Conservation (phyloP, 2,329 filamentous ascomycete species). For the Alternaria incomplexa region DNA sequence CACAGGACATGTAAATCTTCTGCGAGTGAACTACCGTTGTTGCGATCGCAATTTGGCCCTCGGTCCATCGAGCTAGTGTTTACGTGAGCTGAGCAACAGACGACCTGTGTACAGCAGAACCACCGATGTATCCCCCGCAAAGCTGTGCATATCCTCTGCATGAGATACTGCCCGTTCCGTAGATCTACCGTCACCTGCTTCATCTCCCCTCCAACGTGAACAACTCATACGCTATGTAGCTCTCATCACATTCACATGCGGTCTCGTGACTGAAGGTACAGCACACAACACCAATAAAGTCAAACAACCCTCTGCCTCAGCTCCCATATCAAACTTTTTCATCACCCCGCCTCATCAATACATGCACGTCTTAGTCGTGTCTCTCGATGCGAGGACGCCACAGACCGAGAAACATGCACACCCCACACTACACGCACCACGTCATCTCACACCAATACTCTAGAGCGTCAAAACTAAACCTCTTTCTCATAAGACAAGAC, state of each 20-base stretch:
- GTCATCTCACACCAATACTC: slow-evolving; percentile 1
- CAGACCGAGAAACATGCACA: background rate
- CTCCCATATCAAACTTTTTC: background rate
- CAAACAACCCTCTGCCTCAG: background rate
- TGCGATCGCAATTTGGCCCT: background rate
- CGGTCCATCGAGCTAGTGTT: background rate
- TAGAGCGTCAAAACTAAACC: background rate
- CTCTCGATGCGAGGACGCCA: background rate
- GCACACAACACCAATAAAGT: background rate
- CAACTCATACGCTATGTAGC: background rate
- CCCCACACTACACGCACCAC: background rate
- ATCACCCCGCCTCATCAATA: background rate
- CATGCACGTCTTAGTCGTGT: background rate
- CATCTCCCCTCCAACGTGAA: background rate
- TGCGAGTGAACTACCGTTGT: background rate
- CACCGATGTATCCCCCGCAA: background rate
- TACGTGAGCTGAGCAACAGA: background rate
- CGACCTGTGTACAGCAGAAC: background rate
- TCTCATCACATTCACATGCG: background rate
- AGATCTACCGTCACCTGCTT: background rate
- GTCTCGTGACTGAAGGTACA: background rate
- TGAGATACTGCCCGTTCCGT: background rate
- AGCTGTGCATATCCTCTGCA: background rate
- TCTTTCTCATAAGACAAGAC: background rate
- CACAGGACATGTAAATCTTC: background rate